A percentile compares a stretch with the other conserved stretches of the same genome.
Evolutionary conservation across 2,329 filamentous ascomycete species (phyloP).

Genomic region (Neodidymelliopsis sp.): DNA sequence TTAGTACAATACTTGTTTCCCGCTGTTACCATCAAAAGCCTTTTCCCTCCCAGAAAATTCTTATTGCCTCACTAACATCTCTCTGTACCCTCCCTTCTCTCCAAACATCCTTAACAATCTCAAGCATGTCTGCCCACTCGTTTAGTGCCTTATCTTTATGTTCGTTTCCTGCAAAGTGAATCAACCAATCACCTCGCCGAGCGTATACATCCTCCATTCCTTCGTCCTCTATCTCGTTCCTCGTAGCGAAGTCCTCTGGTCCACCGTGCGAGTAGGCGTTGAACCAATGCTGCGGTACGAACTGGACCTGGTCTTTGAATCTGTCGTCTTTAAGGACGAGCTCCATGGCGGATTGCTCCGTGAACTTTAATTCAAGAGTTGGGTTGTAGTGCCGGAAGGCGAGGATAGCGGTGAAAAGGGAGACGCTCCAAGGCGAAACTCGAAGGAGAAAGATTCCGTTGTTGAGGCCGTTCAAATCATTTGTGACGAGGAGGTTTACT

Average conservation of each 20-base stretch:
- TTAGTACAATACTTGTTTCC: too few relatives aligned
- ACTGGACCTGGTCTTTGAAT: conserved; percentile 44
- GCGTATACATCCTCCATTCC: conserved; percentile 41
- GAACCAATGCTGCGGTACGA: conserved; percentile 54
- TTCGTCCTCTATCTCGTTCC: conserved; percentile 46
- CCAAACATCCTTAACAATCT: conserved; percentile 31
- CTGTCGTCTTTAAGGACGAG: conserved; percentile 43
- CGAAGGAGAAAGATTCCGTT: conserved; percentile 54
- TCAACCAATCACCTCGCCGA: conserved; percentile 52
- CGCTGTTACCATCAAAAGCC: conserved; percentile 4
- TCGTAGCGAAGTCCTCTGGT: conserved; percentile 19
- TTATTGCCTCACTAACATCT: conserved; percentile 34
- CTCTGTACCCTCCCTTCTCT: conserved; percentile 32
- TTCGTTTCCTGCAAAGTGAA: conserved; percentile 53
- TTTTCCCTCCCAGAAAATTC: conserved; percentile 27
- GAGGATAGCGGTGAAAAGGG: conserved; percentile 50
- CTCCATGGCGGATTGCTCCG: conserved; percentile 54
- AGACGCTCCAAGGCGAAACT: conserved; percentile 50
- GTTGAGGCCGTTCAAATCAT: conserved; percentile 54
- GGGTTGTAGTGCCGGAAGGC: conserved; percentile 52
- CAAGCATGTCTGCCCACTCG: conserved; percentile 41
- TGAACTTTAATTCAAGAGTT: conserved; percentile 44
- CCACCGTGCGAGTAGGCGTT: conserved; percentile 52
- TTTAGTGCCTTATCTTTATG: conserved; percentile 46
- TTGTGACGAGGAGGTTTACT: conserved; percentile 47